phyloP scores from a whole-genome alignment of 768 basidiomycete species.

The Amanita pallidorosea region DNA sequence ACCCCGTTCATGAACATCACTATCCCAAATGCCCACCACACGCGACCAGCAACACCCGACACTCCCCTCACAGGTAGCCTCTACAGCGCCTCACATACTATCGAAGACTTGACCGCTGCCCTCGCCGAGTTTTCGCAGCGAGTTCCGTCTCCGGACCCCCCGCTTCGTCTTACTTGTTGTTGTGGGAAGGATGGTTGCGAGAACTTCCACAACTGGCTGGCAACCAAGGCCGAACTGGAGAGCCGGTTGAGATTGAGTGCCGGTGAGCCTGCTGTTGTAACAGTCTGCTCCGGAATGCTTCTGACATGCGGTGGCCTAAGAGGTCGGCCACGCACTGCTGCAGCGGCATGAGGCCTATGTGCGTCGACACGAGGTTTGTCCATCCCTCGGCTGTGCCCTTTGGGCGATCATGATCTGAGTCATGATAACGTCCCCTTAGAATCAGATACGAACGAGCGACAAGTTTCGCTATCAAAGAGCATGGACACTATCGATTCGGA shows the following conservation, averaged over 20 bases:
- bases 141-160: slow-evolving; percentile 63
- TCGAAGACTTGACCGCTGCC: slow-evolving; percentile 73
- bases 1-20: background rate
- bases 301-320: slow-evolving; percentile 23
- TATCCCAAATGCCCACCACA: background rate
- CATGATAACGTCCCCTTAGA: background rate
- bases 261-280: slow-evolving; percentile 39
- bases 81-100: slow-evolving; percentile 44
- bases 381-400: background rate
- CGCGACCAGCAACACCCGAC: slow-evolving; percentile 33
- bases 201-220: slow-evolving; percentile 50
- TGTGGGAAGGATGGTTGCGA: slow-evolving; percentile 60
- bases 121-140: slow-evolving; percentile 57
- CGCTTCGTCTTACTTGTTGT: slow-evolving; percentile 44
- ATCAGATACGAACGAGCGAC: background rate
- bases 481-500: slow-evolving; percentile 8
- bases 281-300: background rate
- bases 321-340: slow-evolving; percentile 84
- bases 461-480: slow-evolving; percentile 1
- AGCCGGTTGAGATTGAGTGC: slow-evolving; percentile 74
- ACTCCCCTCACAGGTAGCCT: slow-evolving; percentile 19
- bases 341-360: slow-evolving; percentile 83
- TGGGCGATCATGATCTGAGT: background rate
- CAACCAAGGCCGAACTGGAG: slow-evolving; percentile 61
- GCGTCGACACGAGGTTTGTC: slow-evolving; percentile 52